Percentiles rank a stretch among this genome's conserved stretches.
These are phyloP conservation scores for Filosporella fistucella DNA, from an alignment of 495 filamentous ascomycete species.

Conservation along the genomic window DNA sequence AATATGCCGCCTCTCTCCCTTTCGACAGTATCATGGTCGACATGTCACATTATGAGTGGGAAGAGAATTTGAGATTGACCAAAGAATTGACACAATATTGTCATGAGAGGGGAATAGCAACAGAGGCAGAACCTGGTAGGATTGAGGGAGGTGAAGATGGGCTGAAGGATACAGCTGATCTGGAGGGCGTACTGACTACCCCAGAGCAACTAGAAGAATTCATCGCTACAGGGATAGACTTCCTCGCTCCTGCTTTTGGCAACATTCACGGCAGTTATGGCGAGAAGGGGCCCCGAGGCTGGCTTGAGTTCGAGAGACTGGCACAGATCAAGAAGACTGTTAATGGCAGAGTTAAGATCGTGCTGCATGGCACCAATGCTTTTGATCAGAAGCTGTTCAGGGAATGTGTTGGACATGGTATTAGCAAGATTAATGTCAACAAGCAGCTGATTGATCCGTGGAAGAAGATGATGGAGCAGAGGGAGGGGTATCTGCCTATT, in stretches of 20 bases:
- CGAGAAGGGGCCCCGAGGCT: slow-evolving; percentile 51
- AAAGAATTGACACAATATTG: slow-evolving; percentile 67
- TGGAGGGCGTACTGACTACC: slow-evolving; percentile 73
- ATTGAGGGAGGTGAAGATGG: slow-evolving; percentile 87
- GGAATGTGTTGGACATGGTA: slow-evolving; percentile 15
- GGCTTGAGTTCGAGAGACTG: slow-evolving; percentile 18
- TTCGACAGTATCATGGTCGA: slow-evolving; percentile 85
- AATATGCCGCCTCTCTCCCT: slow-evolving; percentile 25
- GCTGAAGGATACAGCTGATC: slow-evolving; percentile 67
- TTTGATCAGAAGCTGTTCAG: slow-evolving; percentile 18
- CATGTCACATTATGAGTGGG: slow-evolving; percentile 80
- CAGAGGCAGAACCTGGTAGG: slow-evolving; percentile 75
- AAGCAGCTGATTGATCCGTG: slow-evolving; percentile 21
- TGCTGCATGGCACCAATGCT: slow-evolving; percentile 19
- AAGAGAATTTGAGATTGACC: slow-evolving; percentile 70
- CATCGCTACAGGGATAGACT: slow-evolving; percentile 74
- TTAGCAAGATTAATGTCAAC: slow-evolving; percentile 21
- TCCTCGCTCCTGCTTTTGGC: slow-evolving; percentile 79
- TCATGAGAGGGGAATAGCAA: slow-evolving; percentile 69
- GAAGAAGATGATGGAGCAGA: slow-evolving; percentile 19
- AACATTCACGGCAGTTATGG: slow-evolving; percentile 86
- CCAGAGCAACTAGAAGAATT: slow-evolving; percentile 74
- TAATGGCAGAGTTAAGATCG: slow-evolving; percentile 13
- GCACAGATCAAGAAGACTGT: slow-evolving; percentile 16
- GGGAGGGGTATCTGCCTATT: slow-evolving; percentile 13